Percentiles rank a stretch among this genome's conserved stretches.
Conservation (phyloP, 2,329 filamentous ascomycete species). For the Chaetomium strumarium region DNA sequence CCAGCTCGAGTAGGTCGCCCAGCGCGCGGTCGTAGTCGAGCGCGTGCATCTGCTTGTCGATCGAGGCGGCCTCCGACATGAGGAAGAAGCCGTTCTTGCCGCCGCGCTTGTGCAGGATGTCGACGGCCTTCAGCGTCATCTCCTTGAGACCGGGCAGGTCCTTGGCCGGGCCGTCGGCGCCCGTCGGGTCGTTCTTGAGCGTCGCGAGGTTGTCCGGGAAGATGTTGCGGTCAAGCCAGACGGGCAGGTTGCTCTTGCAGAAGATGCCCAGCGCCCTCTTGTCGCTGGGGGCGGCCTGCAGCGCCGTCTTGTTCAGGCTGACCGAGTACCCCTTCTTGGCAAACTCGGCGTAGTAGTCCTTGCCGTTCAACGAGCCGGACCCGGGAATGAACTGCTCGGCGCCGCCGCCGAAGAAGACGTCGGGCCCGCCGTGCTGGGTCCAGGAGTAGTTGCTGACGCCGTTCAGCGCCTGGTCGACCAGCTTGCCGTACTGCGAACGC, state of each 20-base stretch:
- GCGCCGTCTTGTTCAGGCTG: conserved; percentile 66
- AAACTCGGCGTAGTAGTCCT: conserved; percentile 77
- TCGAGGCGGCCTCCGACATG: conserved; percentile 79
- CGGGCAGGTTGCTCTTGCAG: conserved; percentile 66
- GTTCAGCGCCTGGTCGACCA: conserved; percentile 71
- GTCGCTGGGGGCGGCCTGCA: conserved; percentile 51
- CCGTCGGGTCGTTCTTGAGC: conserved; percentile 63
- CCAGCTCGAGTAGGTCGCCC: conserved; percentile 77
- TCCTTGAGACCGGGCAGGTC: conserved; percentile 81
- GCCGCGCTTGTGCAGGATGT: conserved; percentile 64
- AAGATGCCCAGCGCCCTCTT: conserved; percentile 72
- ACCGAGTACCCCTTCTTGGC: conserved; percentile 65
- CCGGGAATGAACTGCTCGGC: conserved; percentile 73
- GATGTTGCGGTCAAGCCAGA: conserved; percentile 82
- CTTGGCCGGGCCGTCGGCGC: conserved; percentile 55
- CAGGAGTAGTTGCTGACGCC: conserved; percentile 76
- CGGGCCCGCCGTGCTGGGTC: conserved; percentile 67
- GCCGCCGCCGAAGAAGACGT: conserved; percentile 77
- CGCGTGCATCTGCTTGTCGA: conserved; percentile 86
- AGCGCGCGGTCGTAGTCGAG: conserved; percentile 83
- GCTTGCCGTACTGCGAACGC: conserved; percentile 61
- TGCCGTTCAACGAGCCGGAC: conserved; percentile 58
- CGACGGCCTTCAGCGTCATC: conserved; percentile 83
- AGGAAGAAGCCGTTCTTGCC: conserved; percentile 74
- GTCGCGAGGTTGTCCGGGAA: conserved; percentile 64